phyloP scores from a whole-genome alignment of 345 rosid species.

The Turnera subulata region DNA sequence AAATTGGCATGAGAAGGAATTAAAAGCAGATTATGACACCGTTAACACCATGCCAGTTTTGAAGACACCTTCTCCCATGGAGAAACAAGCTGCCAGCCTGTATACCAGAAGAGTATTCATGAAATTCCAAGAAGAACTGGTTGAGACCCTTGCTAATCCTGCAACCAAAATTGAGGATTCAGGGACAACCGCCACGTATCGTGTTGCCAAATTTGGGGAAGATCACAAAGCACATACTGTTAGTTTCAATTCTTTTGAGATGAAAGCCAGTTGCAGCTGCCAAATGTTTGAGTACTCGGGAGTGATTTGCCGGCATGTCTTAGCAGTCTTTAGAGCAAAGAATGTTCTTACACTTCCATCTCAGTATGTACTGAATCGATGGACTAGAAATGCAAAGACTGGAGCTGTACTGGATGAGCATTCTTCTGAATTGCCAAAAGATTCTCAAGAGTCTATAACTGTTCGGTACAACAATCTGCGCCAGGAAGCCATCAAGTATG shows the following conservation, averaged over 20 bases:
- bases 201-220: conserved; percentile 69
- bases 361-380: conserved; percentile 58
- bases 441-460: conserved; percentile 52
- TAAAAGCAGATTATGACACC: conserved; percentile 72
- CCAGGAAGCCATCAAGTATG: conserved; percentile 57
- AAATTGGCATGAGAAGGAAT: conserved; percentile 65
- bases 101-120: conserved; percentile 59
- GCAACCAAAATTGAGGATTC: conserved; percentile 57
- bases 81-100: conserved; percentile 66
- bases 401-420: conserved; percentile 44
- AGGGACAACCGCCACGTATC: conserved; percentile 46
- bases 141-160: conserved; percentile 66
- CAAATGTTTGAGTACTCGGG: conserved; percentile 79
- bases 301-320: conserved; percentile 65
- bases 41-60: conserved; percentile 44
- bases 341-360: conserved; percentile 72
- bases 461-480: conserved; percentile 56
- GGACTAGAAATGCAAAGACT: conserved; percentile 75
- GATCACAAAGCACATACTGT: conserved; percentile 57
- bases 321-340: conserved; percentile 68
- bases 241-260: conserved; percentile 51
- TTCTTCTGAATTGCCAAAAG: conserved; percentile 29
- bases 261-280: conserved; percentile 80
- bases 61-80: conserved; percentile 80
- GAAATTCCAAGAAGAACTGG: conserved; percentile 78